Base-by-base conservation (phyloP, 495 filamentous ascomycete genomes). In the Parachaetomium inaequale region DNA sequence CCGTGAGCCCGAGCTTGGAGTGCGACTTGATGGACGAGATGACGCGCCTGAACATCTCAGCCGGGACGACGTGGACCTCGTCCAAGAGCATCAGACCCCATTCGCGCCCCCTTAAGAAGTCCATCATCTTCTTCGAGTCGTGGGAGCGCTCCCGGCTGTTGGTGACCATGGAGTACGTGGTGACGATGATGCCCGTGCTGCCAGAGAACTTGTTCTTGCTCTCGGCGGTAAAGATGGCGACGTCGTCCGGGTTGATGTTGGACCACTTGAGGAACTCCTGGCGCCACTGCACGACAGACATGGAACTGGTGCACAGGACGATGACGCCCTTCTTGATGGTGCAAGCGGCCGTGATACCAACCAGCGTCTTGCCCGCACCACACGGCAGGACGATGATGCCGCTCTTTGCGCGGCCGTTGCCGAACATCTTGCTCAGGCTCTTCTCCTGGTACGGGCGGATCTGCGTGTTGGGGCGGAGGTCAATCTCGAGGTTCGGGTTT, bases 1-100 rank as follows among this genome's bases (percentile, higher is more conserved):
- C 94, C 0, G 94, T 99, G 28, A 99, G 79, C 34, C 94, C 94
- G n/a, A 99, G 84, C 71, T 99, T 99, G 58, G 90, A 90, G 73
- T 99, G 94, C 7, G 92, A 90, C 61, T 92, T 92, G 70, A 99
- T 93, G 12, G 85, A 85, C 32, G 91, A 89, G 8, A 93, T 95
- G 63, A 97, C 93, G 66, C 90, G 89, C 66, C 95, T 82, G 76
- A 99, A 99, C 76, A 99, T 95, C 47, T 89, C 87, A 2, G 94
- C 95, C 3, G 94, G 94, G 26, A 96, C 94, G 67, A 99, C 95
- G 81, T 99, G 94, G 38, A 99, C 94, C 73, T 99, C 94, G 72
- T 99, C 94, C 7, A 98, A 83, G 63, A 99, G 90, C 88, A 99
- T 92, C 47, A 99, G 81, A 69, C 94, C 94, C 95, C 94, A 98